Evolutionary conservation across 331 rosid species (phyloP).

Genomic region (Spiraea crenata): DNA sequence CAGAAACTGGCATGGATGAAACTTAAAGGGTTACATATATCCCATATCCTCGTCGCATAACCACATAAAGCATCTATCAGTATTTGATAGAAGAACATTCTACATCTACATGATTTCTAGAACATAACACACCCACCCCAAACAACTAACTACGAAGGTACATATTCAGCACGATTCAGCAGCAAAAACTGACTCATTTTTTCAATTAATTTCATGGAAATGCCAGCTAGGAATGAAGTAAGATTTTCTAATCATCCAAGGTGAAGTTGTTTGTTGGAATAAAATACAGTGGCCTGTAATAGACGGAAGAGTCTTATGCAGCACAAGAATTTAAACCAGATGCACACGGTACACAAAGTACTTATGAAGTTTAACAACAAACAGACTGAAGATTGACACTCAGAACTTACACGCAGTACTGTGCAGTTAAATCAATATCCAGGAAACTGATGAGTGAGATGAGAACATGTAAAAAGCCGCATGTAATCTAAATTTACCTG

Average conservation of each 20-base stretch:
- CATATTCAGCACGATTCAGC: slow-evolving; percentile 1
- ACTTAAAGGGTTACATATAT: neutral
- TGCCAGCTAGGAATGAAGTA: neutral
- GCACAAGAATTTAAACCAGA: neutral
- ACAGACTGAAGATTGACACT: neutral
- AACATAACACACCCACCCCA: neutral
- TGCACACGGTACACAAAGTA: neutral
- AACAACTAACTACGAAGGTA: neutral
- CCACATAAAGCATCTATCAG: neutral
- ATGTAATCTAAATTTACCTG: slow-evolving; percentile 44
- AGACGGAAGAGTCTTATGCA: neutral
- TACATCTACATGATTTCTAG: neutral
- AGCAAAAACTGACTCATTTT: neutral
- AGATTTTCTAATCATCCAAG: neutral
- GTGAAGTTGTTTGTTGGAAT: neutral
- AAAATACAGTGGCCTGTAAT: neutral
- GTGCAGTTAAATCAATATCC: neutral
- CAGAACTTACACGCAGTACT: neutral
- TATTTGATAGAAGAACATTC: neutral
- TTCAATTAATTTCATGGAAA: neutral
- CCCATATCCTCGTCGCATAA: neutral
- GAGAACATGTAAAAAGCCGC: neutral
- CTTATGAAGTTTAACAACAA: neutral
- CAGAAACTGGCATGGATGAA: neutral
- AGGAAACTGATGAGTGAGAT: neutral